A percentile compares a stretch with the other conserved stretches of the same genome.
Evolutionary conservation across 805 yeast genomes (phyloP).

Genomic region (Saturnispora galanensis): DNA sequence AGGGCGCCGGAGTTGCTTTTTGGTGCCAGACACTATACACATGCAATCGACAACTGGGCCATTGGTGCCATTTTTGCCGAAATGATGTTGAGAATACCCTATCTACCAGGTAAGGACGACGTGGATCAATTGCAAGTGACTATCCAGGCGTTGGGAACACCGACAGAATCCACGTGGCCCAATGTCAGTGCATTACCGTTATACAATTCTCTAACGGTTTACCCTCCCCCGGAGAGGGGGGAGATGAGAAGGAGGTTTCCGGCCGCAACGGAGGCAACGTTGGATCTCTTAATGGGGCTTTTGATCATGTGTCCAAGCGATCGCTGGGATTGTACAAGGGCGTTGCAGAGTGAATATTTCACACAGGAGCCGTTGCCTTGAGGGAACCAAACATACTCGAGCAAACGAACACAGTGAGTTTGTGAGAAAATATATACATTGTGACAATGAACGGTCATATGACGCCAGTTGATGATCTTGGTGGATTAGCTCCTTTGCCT

Average conservation of each 20-base stretch:
- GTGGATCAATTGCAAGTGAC: conserved; percentile 87
- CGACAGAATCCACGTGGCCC: conserved; percentile 88
- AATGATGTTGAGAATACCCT: conserved; percentile 88
- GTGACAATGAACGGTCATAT: not conserved
- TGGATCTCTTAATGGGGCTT: conserved; percentile 65
- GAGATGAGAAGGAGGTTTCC: conserved; percentile 77
- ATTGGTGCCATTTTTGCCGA: conserved; percentile 96
- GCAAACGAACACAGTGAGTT: no score
- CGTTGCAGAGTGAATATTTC: conserved; percentile 60
- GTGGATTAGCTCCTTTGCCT: not conserved
- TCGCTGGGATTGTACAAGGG: conserved; percentile 55
- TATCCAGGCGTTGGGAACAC: conserved; percentile 91
- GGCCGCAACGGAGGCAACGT: conserved; percentile 82
- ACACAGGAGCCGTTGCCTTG: conserved; percentile 62
- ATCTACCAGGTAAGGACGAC: conserved; percentile 88
- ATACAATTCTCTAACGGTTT: conserved; percentile 62
- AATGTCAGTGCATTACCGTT: conserved; percentile 71
- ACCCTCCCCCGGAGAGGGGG: conserved; percentile 73
- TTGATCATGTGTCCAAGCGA: conserved; percentile 69
- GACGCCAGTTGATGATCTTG: not conserved
- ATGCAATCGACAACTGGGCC: conserved; percentile 92
- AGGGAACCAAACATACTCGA: not conserved
- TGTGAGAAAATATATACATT: not conserved
- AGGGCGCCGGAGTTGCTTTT: conserved; percentile 89
- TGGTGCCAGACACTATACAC: conserved; percentile 83